Percentiles rank a stretch among this genome's conserved stretches.
Conservation (phyloP, 257 asterid species). For the Gentiana straminea region DNA sequence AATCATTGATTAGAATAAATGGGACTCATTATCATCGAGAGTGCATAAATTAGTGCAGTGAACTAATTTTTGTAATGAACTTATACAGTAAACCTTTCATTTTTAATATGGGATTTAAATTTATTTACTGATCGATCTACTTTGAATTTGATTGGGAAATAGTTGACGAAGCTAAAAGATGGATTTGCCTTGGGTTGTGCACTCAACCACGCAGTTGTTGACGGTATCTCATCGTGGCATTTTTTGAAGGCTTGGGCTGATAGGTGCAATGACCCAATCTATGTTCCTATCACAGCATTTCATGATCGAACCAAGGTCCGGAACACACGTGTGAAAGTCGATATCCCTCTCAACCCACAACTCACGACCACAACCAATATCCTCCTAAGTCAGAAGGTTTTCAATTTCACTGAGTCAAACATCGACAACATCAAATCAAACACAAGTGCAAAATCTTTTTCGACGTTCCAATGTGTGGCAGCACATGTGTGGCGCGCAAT, state of each 20-base stretch:
- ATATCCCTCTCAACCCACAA: slow-evolving; percentile 53
- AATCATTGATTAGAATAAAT: no score
- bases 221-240: slow-evolving; percentile 98
- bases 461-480: slow-evolving; percentile 87
- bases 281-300: slow-evolving; percentile 61
- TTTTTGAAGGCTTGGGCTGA: slow-evolving; percentile 93
- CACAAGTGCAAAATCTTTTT: slow-evolving; percentile 34
- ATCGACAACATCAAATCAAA: slow-evolving; percentile 62
- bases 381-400: slow-evolving; percentile 2
- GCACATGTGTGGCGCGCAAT: slow-evolving; percentile 92
- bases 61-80: no score
- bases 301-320: slow-evolving; percentile 84
- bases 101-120: no score
- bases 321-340: slow-evolving; percentile 68
- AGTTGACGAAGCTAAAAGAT: slow-evolving; percentile 92
- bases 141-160: not conserved
- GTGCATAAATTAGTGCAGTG: no score
- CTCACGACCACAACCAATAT: slow-evolving; percentile 31
- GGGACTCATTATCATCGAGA: no score
- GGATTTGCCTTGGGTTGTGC: slow-evolving; percentile 81
- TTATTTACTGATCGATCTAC: no score
- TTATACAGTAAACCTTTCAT: no score
- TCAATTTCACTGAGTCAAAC: slow-evolving; percentile 68
- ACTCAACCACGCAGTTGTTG: slow-evolving; percentile 91
- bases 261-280: slow-evolving; percentile 44